Conservation (phyloP, 176 grass and related monocot genomes). For the Phyllostachys edulis region DNA sequence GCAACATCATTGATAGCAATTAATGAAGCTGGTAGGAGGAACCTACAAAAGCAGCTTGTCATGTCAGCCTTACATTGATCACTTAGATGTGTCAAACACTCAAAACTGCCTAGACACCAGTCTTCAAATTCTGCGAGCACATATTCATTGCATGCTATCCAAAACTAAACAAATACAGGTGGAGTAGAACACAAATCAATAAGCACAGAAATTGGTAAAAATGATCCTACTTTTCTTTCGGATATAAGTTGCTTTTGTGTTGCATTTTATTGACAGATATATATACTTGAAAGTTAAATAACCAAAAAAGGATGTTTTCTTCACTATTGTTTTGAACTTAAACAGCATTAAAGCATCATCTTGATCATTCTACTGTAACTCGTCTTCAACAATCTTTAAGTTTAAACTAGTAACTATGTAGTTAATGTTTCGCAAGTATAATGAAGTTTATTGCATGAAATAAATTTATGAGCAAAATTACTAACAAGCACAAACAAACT, state of each 20-base stretch:
- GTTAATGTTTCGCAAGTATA: not conserved
- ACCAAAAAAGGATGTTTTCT: not conserved
- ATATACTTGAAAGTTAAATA: not conserved
- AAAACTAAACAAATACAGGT: slow-evolving; percentile 11
- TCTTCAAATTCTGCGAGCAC: not conserved
- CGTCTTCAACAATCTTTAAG: not conserved
- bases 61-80: slow-evolving; percentile 22
- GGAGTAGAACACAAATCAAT: not conserved
- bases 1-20: slow-evolving; percentile 88
- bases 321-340: not conserved
- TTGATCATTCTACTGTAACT: not conserved
- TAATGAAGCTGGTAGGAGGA: slow-evolving; percentile 80
- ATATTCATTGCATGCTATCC: not conserved
- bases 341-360: not conserved
- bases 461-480: slow-evolving; percentile 2
- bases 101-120: not conserved
- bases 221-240: not conserved
- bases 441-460: not conserved
- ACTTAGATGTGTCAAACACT: not conserved
- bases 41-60: slow-evolving; percentile 50
- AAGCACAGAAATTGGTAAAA: not conserved
- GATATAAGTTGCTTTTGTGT: not conserved
- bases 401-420: not conserved
- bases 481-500: not conserved
- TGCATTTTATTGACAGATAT: not conserved